Evolutionary conservation across 192 early-diverging fungal genomes (phyloP).

Genomic region (Endogone sp.): DNA sequence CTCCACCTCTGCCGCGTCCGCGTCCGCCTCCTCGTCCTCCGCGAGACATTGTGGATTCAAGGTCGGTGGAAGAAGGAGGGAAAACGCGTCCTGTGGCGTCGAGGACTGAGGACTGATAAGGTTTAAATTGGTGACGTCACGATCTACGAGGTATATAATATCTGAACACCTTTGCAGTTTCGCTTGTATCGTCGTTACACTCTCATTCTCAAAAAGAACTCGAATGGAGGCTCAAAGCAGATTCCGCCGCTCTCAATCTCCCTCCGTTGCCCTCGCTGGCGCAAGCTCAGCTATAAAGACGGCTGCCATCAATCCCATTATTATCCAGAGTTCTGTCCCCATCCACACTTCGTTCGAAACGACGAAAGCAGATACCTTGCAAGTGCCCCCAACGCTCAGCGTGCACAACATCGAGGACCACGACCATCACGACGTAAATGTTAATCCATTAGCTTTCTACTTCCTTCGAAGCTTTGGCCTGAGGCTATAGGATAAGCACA

Average conservation of each 20-base stretch:
- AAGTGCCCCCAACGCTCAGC: neutral
- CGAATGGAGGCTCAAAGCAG: neutral
- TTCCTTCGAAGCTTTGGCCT: no score
- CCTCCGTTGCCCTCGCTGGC: neutral
- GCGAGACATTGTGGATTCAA: neutral
- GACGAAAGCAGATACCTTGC: neutral
- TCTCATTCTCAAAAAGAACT: no score
- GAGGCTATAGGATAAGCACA: no score
- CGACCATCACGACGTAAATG: neutral
- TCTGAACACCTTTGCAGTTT: no score
- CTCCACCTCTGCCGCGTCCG: neutral
- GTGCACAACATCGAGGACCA: neutral
- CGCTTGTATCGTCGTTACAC: no score
- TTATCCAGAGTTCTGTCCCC: neutral
- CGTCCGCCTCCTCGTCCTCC: neutral
- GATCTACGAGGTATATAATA: no score
- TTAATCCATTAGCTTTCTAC: neutral
- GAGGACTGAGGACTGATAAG: no score
- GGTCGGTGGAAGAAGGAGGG: neutral
- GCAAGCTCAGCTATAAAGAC: neutral
- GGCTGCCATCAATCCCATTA: neutral
- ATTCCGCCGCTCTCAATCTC: neutral
- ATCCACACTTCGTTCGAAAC: neutral
- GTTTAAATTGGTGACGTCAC: neutral
- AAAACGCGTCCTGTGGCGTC: no score